Conservation (phyloP, 2,329 filamentous ascomycete genomes). For the Pyrenophora teres region DNA sequence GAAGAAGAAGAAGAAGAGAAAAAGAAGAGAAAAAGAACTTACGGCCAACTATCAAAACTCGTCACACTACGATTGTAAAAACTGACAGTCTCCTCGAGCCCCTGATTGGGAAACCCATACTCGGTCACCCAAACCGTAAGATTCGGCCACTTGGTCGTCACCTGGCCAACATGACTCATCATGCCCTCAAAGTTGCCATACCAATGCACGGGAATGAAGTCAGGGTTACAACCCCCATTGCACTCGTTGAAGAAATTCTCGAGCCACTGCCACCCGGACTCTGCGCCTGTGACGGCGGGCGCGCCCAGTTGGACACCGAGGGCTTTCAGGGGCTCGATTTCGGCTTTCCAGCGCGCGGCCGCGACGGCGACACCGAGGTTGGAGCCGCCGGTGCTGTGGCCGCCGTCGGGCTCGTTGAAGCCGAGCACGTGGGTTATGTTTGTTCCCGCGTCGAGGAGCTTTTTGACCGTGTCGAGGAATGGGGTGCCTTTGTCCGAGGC, state of each 20-base stretch:
- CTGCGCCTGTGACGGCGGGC: slow-evolving; percentile 69
- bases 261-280: slow-evolving; percentile 68
- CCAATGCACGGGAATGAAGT: slow-evolving; percentile 59
- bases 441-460: slow-evolving; percentile 57
- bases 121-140: slow-evolving; percentile 77
- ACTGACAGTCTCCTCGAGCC: slow-evolving; percentile 55
- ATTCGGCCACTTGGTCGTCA: slow-evolving; percentile 56
- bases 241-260: slow-evolving; percentile 67
- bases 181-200: slow-evolving; percentile 71
- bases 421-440: slow-evolving; percentile 71
- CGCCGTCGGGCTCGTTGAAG: slow-evolving; percentile 80
- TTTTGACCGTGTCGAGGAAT: slow-evolving; percentile 65
- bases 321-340: slow-evolving; percentile 71
- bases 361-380: slow-evolving; percentile 64
- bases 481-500: slow-evolving; percentile 53
- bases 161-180: slow-evolving; percentile 68
- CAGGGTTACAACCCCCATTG: slow-evolving; percentile 51
- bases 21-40: slow-evolving; percentile 28
- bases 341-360: slow-evolving; percentile 70
- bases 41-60: slow-evolving; percentile 64
- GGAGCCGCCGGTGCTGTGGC: slow-evolving; percentile 62
- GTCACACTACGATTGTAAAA: slow-evolving; percentile 43
- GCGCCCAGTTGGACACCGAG: slow-evolving; percentile 69
- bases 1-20: not conserved
- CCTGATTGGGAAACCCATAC: slow-evolving; percentile 65